phyloP scores from a whole-genome alignment of 345 rosid genomes.

The Lepidium sativum region DNA sequence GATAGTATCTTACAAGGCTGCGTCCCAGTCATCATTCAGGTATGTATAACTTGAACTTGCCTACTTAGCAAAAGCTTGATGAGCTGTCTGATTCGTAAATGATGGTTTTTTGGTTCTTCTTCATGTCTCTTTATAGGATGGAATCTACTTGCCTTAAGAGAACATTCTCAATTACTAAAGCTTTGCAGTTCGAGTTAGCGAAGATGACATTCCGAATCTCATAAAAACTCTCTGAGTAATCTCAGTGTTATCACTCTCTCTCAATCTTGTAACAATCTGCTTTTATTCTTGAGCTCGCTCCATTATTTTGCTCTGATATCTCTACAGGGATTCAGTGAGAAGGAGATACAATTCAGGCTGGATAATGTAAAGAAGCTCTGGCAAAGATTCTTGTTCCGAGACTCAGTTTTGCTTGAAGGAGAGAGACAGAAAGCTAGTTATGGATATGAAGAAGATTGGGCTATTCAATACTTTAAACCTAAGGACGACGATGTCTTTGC shows the following conservation, averaged over 20 bases:
- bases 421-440: slow-evolving; percentile 52
- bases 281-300: neutral
- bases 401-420: slow-evolving; percentile 79
- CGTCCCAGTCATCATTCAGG: slow-evolving; percentile 96
- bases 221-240: slow-evolving; percentile 78
- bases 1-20: slow-evolving; percentile 95
- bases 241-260: neutral
- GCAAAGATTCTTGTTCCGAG: slow-evolving; percentile 83
- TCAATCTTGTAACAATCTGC: neutral
- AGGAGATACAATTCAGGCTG: slow-evolving; percentile 61
- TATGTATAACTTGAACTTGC: slow-evolving; percentile 23
- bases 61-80: neutral
- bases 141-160: slow-evolving; percentile 90
- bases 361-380: slow-evolving; percentile 68
- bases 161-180: slow-evolving; percentile 89
- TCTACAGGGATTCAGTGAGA: slow-evolving; percentile 56
- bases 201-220: slow-evolving; percentile 87
- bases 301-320: neutral
- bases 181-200: slow-evolving; percentile 75
- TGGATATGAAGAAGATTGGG: slow-evolving; percentile 64
- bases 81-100: neutral
- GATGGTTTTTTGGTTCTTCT: neutral
- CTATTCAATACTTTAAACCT: slow-evolving; percentile 43
- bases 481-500: slow-evolving; percentile 74
- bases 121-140: slow-evolving; percentile 53